Percentiles rank a stretch among this genome's conserved stretches.
These are phyloP conservation scores for Colletotrichum sp. DNA, from an alignment of 2,329 filamentous ascomycete species.

Conservation along the genomic window DNA sequence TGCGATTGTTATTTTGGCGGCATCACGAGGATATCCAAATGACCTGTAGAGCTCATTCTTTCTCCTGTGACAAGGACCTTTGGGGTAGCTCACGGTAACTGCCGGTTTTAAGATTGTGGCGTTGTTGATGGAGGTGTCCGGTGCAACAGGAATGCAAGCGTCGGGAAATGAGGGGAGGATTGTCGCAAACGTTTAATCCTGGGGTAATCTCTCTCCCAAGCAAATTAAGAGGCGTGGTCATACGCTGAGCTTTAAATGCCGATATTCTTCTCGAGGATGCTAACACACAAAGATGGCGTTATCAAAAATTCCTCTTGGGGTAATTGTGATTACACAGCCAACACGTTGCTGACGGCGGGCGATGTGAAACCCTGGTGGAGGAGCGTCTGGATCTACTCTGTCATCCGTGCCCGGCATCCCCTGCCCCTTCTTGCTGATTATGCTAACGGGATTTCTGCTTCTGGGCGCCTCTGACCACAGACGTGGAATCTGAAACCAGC, in stretches of 20 bases:
- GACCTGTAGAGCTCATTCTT: background rate
- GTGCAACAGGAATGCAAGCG: background rate
- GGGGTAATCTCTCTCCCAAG: background rate
- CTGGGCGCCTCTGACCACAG: background rate
- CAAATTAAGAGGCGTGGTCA: background rate
- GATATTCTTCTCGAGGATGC: background rate
- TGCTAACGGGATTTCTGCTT: background rate
- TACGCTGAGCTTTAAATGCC: background rate
- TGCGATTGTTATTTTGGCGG: background rate
- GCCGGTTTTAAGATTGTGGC: background rate
- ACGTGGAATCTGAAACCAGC: background rate
- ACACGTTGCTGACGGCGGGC: background rate
- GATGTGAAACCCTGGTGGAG: background rate
- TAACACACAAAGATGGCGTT: background rate
- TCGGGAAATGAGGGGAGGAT: background rate
- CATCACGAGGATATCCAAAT: background rate
- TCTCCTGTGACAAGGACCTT: background rate
- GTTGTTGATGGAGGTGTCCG: background rate
- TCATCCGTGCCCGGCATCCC: background rate
- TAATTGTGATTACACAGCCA: background rate
- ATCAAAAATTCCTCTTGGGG: background rate
- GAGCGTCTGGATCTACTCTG: background rate
- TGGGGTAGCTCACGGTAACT: background rate
- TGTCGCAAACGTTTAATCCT: background rate
- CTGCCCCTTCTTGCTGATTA: background rate